These are phyloP conservation scores for Lipomyces yamanashiensis DNA, from an alignment of 805 yeast genomes.

Conservation along the genomic window DNA sequence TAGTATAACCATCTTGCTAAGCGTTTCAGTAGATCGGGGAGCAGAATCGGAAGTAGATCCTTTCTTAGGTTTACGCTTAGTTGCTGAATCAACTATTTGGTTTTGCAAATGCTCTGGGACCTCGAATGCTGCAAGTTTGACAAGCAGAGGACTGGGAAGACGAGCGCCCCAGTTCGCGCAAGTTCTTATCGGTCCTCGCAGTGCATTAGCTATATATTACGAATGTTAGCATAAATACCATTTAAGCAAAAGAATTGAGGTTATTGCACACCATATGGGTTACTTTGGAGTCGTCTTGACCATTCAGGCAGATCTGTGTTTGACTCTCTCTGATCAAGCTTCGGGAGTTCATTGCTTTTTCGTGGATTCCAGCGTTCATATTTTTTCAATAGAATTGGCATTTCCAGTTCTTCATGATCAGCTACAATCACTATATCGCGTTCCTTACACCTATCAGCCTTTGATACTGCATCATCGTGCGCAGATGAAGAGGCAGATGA, in stretches of 20 bases:
- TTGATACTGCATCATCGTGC: not conserved
- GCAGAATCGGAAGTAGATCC: not conserved
- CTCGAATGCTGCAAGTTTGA: conserved; percentile 15
- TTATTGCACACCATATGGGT: conserved; percentile 16
- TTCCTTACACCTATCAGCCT: not conserved
- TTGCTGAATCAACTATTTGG: not conserved
- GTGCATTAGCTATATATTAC: not conserved
- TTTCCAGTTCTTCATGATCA: not conserved
- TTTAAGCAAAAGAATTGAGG: not conserved
- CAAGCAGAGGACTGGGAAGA: conserved; percentile 9
- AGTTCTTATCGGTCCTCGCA: conserved; percentile 4
- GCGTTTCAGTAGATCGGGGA: not conserved
- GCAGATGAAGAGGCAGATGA: not conserved
- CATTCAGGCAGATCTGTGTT: not conserved
- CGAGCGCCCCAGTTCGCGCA: conserved; percentile 9
- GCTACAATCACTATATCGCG: not conserved
- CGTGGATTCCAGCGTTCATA: conserved; percentile 7
- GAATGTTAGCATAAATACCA: not conserved
- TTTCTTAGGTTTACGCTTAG: not conserved
- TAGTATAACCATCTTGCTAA: not conserved
- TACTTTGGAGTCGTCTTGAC: conserved; percentile 12
- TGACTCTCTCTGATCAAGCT: not conserved
- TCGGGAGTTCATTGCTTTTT: not conserved
- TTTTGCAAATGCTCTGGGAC: conserved; percentile 10
- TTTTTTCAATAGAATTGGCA: conserved; percentile 5